Percentiles rank a stretch among this genome's conserved stretches.
Conservation (phyloP, 352 stramenopile species). For the Globisporangium viniferum region DNA sequence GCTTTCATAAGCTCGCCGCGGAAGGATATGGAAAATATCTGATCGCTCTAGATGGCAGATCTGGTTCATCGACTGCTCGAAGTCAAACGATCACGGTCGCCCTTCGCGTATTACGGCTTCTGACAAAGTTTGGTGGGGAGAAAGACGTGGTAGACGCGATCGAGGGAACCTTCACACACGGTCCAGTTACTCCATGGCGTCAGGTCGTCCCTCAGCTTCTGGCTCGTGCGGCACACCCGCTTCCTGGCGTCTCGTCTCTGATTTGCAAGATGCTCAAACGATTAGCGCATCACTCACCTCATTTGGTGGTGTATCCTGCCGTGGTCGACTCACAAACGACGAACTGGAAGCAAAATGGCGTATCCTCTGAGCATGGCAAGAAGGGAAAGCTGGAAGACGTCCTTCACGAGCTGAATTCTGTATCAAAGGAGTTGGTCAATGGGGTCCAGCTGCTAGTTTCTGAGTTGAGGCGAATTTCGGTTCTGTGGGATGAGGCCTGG, state of each 20-base stretch:
- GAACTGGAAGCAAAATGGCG: neutral
- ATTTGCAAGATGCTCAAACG: slow-evolving; percentile 61
- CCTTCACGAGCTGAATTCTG: slow-evolving; percentile 35
- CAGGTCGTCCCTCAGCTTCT: slow-evolving; percentile 75
- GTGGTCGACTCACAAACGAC: slow-evolving; percentile 51
- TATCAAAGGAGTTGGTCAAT: slow-evolving; percentile 41
- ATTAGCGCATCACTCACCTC: slow-evolving; percentile 54
- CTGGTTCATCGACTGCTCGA: neutral
- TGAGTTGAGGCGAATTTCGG: slow-evolving; percentile 72
- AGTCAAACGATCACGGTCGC: slow-evolving; percentile 43
- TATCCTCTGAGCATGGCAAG: neutral
- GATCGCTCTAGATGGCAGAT: slow-evolving; percentile 1
- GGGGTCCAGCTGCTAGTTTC: slow-evolving; percentile 60
- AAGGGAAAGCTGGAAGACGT: slow-evolving; percentile 33
- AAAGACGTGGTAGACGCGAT: slow-evolving; percentile 35
- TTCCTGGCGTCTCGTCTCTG: slow-evolving; percentile 40
- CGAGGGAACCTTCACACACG: slow-evolving; percentile 37
- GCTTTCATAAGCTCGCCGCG: slow-evolving; percentile 36
- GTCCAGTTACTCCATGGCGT: slow-evolving; percentile 60
- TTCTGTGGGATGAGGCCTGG: slow-evolving; percentile 86
- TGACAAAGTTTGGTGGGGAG: slow-evolving; percentile 63
- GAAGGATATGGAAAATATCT: slow-evolving; percentile 31
- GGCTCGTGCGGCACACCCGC: slow-evolving; percentile 54
- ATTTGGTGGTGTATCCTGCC: slow-evolving; percentile 73
- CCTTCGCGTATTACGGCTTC: slow-evolving; percentile 60